Percentiles rank a stretch among this genome's conserved stretches.
Evolutionary conservation across 2,329 filamentous ascomycete genomes (phyloP).

Genomic region (Rhinocladiella similis): DNA sequence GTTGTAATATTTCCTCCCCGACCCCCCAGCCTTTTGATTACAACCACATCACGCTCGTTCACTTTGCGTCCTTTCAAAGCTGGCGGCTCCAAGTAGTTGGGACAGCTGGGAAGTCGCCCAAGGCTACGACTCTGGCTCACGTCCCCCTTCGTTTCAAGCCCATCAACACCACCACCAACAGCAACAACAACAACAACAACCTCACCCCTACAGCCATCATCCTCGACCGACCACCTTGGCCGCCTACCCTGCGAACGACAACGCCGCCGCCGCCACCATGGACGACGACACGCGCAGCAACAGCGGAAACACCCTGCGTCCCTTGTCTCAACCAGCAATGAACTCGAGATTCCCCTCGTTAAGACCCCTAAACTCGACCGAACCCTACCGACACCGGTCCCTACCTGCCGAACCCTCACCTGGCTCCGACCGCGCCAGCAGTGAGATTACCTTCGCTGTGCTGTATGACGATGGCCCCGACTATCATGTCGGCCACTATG

Average conservation of each 20-base stretch:
- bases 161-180: slow-evolving; percentile 1
- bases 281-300: slow-evolving; percentile 26
- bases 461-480: slow-evolving; percentile 31
- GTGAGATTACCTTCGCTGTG: slow-evolving; percentile 31
- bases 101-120: slow-evolving; percentile 29
- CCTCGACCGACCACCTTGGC: slow-evolving; percentile 11
- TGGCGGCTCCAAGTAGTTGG: slow-evolving; percentile 24
- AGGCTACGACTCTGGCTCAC: slow-evolving; percentile 27
- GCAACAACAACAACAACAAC: no score
- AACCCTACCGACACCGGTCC: slow-evolving; percentile 29
- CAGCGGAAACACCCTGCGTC: slow-evolving; percentile 24
- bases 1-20: slow-evolving; percentile 16
- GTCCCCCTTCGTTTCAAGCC: slow-evolving; percentile 9
- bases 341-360: slow-evolving; percentile 32
- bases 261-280: slow-evolving; percentile 16
- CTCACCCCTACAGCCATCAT: background rate
- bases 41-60: slow-evolving; percentile 17
- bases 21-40: slow-evolving; percentile 3
- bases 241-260: slow-evolving; percentile 1
- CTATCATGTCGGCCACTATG: slow-evolving; percentile 31
- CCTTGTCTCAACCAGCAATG: slow-evolving; percentile 26
- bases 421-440: slow-evolving; percentile 29
- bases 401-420: slow-evolving; percentile 27
- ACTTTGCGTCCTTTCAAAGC: slow-evolving; percentile 11
- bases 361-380: slow-evolving; percentile 27